Evolutionary conservation across 2,329 filamentous ascomycete genomes (phyloP), one percentile per base, ranked within the genome.

Genomic region (Cladosporium sp.): DNA sequence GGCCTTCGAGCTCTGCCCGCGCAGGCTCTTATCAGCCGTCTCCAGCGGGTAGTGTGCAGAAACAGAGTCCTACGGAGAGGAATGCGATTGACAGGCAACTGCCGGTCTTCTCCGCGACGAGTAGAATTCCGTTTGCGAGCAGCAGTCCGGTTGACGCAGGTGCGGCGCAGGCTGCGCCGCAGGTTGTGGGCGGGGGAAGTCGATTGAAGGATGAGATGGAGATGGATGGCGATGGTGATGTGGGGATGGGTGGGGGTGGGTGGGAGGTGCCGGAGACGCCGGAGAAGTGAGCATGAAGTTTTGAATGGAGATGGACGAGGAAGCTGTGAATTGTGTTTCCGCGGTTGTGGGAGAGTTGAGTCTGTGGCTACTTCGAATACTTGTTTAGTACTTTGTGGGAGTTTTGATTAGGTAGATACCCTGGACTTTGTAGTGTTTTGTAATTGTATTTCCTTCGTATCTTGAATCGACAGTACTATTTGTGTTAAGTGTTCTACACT

Each of bases 221-320:
- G 15, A n/a, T 32, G 14, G 28, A 34, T n/a, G 21, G 10, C 21
- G 21, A 32, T 55, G 26, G 52, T 26, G 24, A 49, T 58, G 52
- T 21, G 15, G 18, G 49, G 11, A 11, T n/a, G 57, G 21, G 52
- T 58, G 52, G 32, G 15, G 10, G 34, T 21, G 14, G 34, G 41
- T 83, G 80, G 79, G 81, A 81, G 59, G 77, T 82, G 38, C 81
- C 80, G 3, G 79, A 81, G 30, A 82, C 81, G 32, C 80, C 82
- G 14, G 66, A 66, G 28, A 68, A 71, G 44, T 69, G 63, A 62
- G 38, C 3, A 14, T 14, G n/a, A 18, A 8, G 12, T 12, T 3
- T 21, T 12, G 1, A 11, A 11, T 3, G 41, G 1, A 7, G 3
- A 7, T 24, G 54, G 21, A 21, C 4, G n/a, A 21, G 7, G 28